Evolutionary conservation across 345 rosid genomes (phyloP), one percentile per base, ranked within the genome.

Genomic region (Conringia planisiliqua): DNA sequence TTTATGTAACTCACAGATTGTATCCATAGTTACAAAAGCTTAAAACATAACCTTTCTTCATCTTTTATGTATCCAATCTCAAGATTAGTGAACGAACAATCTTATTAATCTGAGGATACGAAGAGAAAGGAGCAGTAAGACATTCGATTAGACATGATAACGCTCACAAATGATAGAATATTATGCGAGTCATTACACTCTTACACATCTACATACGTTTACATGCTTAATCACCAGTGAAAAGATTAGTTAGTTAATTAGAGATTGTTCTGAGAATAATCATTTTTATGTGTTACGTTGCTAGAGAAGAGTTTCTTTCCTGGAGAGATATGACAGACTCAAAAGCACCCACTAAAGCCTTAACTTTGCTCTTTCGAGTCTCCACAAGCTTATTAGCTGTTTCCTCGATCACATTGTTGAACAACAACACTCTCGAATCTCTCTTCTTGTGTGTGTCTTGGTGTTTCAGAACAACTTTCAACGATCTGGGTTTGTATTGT

Each of bases 291-390:
- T 68, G 14, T 68, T 43, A 48, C 40, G 62, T 20, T 27, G 68
- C 32, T 71, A 73, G 9, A 56, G 70, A 58, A 68, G 91, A 83
- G 47, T 83, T 83, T 60, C 22, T 50, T 38, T 87, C 93, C 77
- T 89, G 93, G 51, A 92, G 88, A 64, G 94, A 92, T 29, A 78
- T 72, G 74, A 95, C 94, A 3, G 98, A 81, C 81, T 95, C 98
- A 74, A 95, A 95, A 46, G 98, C 99, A 39, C 98, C 92, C 17
- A 92, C 99, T 82, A 95, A 84, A 70, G 97, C 99, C 78, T 92
- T 89, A 24, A 95, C 99, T 84, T 92, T 92, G 76, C 97, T 89
- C 79, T 89, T 92, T 77, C 89, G 87, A 65, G 88, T 86, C 85
- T 86, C 85, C 32, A 63, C 97, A 6, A 90, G 97, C 73, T 88